phyloP scores from a whole-genome alignment of 306 rosid species.

The Rubus idaeus region DNA sequence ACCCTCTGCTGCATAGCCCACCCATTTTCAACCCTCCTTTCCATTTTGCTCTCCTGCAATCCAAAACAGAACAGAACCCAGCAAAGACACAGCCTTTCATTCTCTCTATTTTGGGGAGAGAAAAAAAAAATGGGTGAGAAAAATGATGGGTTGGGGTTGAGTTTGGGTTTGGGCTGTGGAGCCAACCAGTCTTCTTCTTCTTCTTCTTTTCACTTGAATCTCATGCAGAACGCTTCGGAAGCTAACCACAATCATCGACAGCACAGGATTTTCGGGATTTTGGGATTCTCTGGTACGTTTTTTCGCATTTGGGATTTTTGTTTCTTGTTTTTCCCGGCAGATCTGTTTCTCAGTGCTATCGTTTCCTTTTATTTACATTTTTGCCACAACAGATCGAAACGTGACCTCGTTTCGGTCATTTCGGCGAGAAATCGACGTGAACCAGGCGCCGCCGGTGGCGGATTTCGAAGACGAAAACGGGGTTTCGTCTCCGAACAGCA shows the following conservation, averaged over 20 bases:
- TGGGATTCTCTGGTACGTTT: slow-evolving; percentile 54
- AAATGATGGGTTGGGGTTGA: slow-evolving; percentile 45
- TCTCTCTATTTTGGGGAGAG: neutral
- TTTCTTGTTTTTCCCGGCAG: neutral
- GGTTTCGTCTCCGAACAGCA: slow-evolving; percentile 88
- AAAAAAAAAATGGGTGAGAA: slow-evolving; percentile 51
- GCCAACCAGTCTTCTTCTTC: slow-evolving; percentile 27
- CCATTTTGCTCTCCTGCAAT: slow-evolving; percentile 30
- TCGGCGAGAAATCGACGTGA: slow-evolving; percentile 58
- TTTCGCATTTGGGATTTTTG: neutral
- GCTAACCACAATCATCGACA: slow-evolving; percentile 32
- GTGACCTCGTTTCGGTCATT: slow-evolving; percentile 32
- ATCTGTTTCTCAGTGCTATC: neutral
- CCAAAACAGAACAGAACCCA: slow-evolving; percentile 6
- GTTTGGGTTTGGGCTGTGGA: slow-evolving; percentile 53
- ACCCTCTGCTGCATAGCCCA: slow-evolving; percentile 19
- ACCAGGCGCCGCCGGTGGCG: slow-evolving; percentile 35
- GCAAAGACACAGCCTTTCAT: neutral
- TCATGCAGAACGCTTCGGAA: slow-evolving; percentile 48
- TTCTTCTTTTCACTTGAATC: slow-evolving; percentile 19
- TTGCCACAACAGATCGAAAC: neutral
- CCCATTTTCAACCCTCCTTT: slow-evolving; percentile 34
- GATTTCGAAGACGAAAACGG: slow-evolving; percentile 65
- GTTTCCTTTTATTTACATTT: neutral
- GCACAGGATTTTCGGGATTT: slow-evolving; percentile 31